Conservation (phyloP, 352 stramenopile species). For the Elongisporangium anandrum region DNA sequence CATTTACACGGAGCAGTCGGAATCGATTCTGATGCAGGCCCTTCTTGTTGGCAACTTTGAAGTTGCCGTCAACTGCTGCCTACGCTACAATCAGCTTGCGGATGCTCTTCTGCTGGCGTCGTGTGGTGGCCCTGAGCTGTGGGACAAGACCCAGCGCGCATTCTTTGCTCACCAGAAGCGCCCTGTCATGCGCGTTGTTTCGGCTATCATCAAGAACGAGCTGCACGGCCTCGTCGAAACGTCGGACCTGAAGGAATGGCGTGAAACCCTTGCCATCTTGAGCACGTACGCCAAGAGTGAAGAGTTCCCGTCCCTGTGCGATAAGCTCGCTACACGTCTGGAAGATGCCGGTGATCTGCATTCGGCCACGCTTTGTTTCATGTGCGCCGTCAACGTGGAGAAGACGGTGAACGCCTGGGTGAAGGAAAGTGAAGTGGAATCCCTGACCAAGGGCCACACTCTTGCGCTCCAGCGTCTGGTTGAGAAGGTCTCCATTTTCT, state of each 20-base stretch:
- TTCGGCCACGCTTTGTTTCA: slow-evolving; percentile 95
- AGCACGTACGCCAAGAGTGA: slow-evolving; percentile 97
- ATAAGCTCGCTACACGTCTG: slow-evolving; percentile 90
- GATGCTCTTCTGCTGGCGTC: slow-evolving; percentile 94
- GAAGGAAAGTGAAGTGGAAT: slow-evolving; percentile 84
- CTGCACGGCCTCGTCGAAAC: slow-evolving; percentile 81
- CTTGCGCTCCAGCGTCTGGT: slow-evolving; percentile 94
- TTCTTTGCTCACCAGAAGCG: slow-evolving; percentile 92
- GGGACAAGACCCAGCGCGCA: slow-evolving; percentile 92
- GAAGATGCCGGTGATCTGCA: slow-evolving; percentile 87
- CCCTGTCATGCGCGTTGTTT: slow-evolving; percentile 95
- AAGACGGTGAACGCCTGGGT: slow-evolving; percentile 88
- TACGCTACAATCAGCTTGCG: slow-evolving; percentile 94
- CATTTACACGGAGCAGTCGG: slow-evolving; percentile 87
- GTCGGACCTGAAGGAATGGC: slow-evolving; percentile 93
- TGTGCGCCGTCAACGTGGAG: slow-evolving; percentile 93
- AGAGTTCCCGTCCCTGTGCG: slow-evolving; percentile 95
- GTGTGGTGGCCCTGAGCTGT: slow-evolving; percentile 93
- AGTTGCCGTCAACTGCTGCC: slow-evolving; percentile 96
- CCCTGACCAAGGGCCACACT: slow-evolving; percentile 58
- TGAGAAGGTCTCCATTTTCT: slow-evolving; percentile 96
- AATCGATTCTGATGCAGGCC: slow-evolving; percentile 92
- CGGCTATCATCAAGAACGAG: slow-evolving; percentile 95
- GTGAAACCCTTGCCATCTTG: slow-evolving; percentile 96
- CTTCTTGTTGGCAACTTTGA: slow-evolving; percentile 98